Base-by-base conservation (phyloP, 768 basidiomycete genomes). In the Pulveroboletus sp. region DNA sequence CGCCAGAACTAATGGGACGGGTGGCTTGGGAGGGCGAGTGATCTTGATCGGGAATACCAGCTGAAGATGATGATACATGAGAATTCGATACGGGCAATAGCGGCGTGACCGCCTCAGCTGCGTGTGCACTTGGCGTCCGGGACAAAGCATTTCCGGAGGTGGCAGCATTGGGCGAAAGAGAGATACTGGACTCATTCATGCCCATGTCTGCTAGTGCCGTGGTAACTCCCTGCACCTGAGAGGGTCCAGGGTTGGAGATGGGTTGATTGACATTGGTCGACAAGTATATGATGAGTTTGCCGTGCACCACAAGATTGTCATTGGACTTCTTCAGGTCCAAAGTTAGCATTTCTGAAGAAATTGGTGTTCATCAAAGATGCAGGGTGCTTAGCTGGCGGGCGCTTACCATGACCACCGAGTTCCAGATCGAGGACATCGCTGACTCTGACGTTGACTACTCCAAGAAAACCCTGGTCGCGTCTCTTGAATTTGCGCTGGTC, bases 401-500 rank as follows among this genome's bases (percentile, higher is more conserved):
- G 70, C 85, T 66, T 62, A 97, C 95, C 94, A 69, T 97, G 94
- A 16, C 91, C 90, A 41, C 89, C 94, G 17, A 94, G 69, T 52
- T 95, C 92, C 49, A 98, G 76, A 69, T 98, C 97, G 37, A 97
- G 73, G 20, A 87, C 87, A 69, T 94, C 90, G 65, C 85, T 81
- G 52, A 98, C 91, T 57, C 87, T 81, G 56, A 98, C 80, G 66
- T 99, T 99, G 59, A 98, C 94, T 13, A 98, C 95, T 31, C 97
- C 97, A 45, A 99, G 75, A 70, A 99, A 99, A 2, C 97, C 97
- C 66, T 98, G 97, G 67, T 99, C 97, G 61, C 87, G 85, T 70
- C 90, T 80, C 78, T 99, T 99, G 76, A 98, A 98, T 72, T 99
- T 99, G 69, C 93, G 85, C 70, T 98, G 95, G 72, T 99, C 97